Conservation (phyloP, 106 monocot species). For the Allium cepa region DNA sequence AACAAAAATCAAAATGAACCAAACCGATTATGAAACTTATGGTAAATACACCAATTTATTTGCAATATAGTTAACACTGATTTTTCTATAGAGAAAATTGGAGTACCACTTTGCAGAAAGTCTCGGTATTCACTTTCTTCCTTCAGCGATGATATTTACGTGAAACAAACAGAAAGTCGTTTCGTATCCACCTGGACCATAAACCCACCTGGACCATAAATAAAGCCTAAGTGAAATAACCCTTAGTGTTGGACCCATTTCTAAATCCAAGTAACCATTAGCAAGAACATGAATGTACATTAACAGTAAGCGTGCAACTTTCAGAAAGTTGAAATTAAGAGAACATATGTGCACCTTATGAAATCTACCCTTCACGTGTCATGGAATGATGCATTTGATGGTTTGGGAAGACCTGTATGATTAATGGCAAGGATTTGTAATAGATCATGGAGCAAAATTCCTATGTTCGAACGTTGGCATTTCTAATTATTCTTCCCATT, state of each 20-base stretch:
- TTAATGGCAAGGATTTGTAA: no score
- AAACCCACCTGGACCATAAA: slow-evolving; percentile 28
- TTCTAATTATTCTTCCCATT: no score
- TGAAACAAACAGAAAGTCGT: slow-evolving; percentile 23
- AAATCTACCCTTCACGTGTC: slow-evolving; percentile 7
- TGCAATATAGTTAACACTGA: not conserved
- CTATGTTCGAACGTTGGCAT: no score
- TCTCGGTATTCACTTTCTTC: slow-evolving; percentile 23
- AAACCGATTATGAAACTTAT: no score
- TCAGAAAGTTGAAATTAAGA: not conserved
- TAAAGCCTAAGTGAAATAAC: slow-evolving; percentile 49
- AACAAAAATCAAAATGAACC: no score
- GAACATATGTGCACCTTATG: slow-evolving; percentile 10
- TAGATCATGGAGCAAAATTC: no score
- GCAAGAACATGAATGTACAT: no score
- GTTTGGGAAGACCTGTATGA: no score
- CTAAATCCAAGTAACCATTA: slow-evolving; percentile 13
- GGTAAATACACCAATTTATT: no score
- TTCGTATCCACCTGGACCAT: slow-evolving; percentile 12
- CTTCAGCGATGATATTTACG: slow-evolving; percentile 32
- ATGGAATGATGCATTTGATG: not conserved
- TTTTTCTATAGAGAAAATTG: slow-evolving; percentile 20
- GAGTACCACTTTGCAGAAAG: slow-evolving; percentile 47
- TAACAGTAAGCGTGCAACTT: no score
- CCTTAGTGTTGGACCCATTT: slow-evolving; percentile 32